Evolutionary conservation across 2,329 filamentous ascomycete species (phyloP).

Genomic region (Cordyceps javanica): DNA sequence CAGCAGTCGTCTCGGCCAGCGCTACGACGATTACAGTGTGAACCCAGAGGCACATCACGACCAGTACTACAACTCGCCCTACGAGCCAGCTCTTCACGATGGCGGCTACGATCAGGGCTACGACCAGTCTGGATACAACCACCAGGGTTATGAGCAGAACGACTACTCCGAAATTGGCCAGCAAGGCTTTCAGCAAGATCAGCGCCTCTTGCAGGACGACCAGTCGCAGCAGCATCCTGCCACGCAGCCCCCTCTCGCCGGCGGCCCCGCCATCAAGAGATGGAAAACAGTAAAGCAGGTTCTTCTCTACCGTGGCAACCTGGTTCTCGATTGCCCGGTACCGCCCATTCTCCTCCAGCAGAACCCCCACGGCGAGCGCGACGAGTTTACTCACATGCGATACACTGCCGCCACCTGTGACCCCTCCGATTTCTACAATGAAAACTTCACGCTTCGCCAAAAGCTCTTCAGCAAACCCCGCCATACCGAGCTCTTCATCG

Average conservation of each 20-base stretch:
- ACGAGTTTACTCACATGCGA: slow-evolving; percentile 87
- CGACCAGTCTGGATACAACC: slow-evolving; percentile 24
- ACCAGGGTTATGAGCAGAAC: slow-evolving; percentile 20
- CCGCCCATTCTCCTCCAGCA: slow-evolving; percentile 83
- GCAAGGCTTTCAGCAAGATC: slow-evolving; percentile 66
- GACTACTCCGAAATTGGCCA: slow-evolving; percentile 68
- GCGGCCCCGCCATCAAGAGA: slow-evolving; percentile 56
- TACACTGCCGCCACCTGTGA: slow-evolving; percentile 95
- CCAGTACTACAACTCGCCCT: slow-evolving; percentile 77
- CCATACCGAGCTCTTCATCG: slow-evolving; percentile 93
- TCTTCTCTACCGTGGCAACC: slow-evolving; percentile 91
- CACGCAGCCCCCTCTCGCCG: slow-evolving; percentile 44
- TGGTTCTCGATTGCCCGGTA: slow-evolving; percentile 94
- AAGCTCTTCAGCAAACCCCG: slow-evolving; percentile 86
- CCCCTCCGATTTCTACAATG: slow-evolving; percentile 77
- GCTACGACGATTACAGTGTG: slow-evolving; percentile 41
- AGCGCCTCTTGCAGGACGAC: slow-evolving; percentile 41
- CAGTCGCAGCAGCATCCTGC: slow-evolving; percentile 26
- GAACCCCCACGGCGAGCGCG: slow-evolving; percentile 83
- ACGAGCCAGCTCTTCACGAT: slow-evolving; percentile 62
- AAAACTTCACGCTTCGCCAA: slow-evolving; percentile 88
- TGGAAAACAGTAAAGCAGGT: slow-evolving; percentile 99
- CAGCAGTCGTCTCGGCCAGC: neutral
- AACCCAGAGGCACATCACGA: slow-evolving; percentile 52
- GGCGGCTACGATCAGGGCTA: slow-evolving; percentile 28